Percentiles rank a stretch among this genome's conserved stretches.
phyloP scores from a whole-genome alignment of 2,329 filamentous ascomycete species.

The Pyricularia pennisetigena region DNA sequence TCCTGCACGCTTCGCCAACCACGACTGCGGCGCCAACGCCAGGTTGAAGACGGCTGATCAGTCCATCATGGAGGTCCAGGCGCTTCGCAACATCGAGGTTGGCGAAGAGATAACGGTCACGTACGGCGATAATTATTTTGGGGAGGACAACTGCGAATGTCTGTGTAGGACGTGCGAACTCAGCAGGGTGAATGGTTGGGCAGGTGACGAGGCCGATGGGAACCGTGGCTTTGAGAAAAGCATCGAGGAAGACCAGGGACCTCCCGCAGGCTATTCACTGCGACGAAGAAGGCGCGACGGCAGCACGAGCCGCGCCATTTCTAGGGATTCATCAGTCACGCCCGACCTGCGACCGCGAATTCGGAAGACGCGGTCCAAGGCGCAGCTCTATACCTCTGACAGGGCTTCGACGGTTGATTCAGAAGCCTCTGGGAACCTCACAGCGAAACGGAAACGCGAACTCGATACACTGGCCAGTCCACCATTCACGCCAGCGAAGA shows the following conservation, averaged over 20 bases:
- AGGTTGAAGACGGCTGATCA: constrained; percentile 73
- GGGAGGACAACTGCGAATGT: constrained; percentile 89
- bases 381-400: neutral
- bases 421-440: constrained; percentile 13
- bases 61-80: constrained; percentile 84
- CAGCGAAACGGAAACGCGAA: constrained; percentile 30
- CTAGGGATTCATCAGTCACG: constrained; percentile 46
- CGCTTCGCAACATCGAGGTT: constrained; percentile 67
- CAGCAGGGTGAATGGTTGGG: constrained; percentile 72
- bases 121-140: constrained; percentile 95
- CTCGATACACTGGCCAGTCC: constrained; percentile 38
- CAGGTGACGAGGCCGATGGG: constrained; percentile 31
- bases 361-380: constrained; percentile 24
- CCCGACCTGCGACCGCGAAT: constrained; percentile 45
- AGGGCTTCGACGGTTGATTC: constrained; percentile 25
- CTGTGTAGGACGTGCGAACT: constrained; percentile 82
- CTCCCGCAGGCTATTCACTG: constrained; percentile 42
- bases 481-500: constrained; percentile 45
- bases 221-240: constrained; percentile 36
- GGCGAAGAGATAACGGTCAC: constrained; percentile 96
- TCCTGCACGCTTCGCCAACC: constrained; percentile 91
- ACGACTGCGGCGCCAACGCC: constrained; percentile 92
- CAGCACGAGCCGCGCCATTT: constrained; percentile 30
- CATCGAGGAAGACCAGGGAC: constrained; percentile 38
- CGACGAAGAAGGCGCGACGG: constrained; percentile 42